A percentile compares a stretch with the other conserved stretches of the same genome.
These are phyloP conservation scores for Ophiosphaerella korrae DNA, from an alignment of 2,329 filamentous ascomycete species.

Conservation along the genomic window DNA sequence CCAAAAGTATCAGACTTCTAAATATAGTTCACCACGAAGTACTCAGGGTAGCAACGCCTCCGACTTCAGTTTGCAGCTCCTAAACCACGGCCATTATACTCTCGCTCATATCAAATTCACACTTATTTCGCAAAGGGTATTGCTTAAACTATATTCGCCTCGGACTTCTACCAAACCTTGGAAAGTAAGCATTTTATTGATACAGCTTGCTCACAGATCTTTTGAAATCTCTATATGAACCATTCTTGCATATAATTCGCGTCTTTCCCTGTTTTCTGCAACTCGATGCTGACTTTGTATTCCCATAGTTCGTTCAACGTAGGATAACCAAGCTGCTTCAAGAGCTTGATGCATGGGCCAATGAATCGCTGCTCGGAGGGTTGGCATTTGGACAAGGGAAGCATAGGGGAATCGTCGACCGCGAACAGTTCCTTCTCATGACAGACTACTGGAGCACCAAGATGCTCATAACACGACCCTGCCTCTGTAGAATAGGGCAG, in stretches of 20 bases:
- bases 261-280: neutral
- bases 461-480: conserved; percentile 47
- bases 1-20: conserved; percentile 2
- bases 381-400: neutral
- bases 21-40: conserved; percentile 1
- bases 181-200: conserved; percentile 25
- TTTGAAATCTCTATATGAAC: too few relatives aligned
- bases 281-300: conserved; percentile 6
- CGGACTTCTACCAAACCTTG: conserved; percentile 40
- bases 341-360: conserved; percentile 42
- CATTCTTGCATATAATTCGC: too few relatives aligned
- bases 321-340: conserved; percentile 35
- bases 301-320: conserved; percentile 32
- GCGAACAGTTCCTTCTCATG: conserved; percentile 23
- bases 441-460: conserved; percentile 42
- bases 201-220: neutral
- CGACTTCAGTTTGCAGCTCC: neutral
- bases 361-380: conserved; percentile 12
- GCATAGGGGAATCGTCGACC: conserved; percentile 3
- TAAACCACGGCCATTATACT: conserved; percentile 9
- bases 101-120: conserved; percentile 28
- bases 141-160: conserved; percentile 44
- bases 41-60: neutral
- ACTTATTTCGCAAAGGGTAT: conserved; percentile 39
- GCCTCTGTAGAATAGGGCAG: conserved; percentile 43